Evolutionary conservation across 805 yeast species (phyloP), one percentile per base, ranked within the genome.

Genomic region (Cyberlindnera euphorbiiphila): DNA sequence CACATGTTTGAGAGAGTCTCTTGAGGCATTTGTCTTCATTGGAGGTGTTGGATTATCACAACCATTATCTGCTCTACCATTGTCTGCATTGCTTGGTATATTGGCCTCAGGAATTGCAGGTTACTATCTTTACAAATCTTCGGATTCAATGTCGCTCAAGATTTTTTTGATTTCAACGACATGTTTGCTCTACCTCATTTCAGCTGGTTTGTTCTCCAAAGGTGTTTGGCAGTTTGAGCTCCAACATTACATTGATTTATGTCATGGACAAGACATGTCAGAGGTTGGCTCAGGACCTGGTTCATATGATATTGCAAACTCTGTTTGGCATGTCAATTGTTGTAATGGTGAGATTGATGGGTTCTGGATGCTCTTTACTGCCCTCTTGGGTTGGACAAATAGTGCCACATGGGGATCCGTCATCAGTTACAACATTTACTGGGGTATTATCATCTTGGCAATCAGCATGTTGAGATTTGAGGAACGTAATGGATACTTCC

Each of bases 221-320:
- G 96, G 96, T 13, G 81, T 88, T 3, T 88, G 97, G 97, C 86
- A 83, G 55, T 70, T 85, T 42, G 96, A 88, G 56, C 63, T 86
- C 32, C 93, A 88, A 60, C 66, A 64, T 37, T 88, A 80, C 60
- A 86, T 87, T 40, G 72, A 76, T 40, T 62, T 64, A 42, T 88
- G 95, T 53, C 75, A 72, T 38, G 96, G 96, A 1, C 76, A 78
- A 53, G 97, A 88, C 51, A 83, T 86, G 56, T 73, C 85, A 28
- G 97, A 88, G 61, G 75, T 81, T 1, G 97, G 97, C 2, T 81
- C 82, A 26, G 97, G 97, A 0, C 96, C 96, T 0, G 97, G 97
- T 0, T 83, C 94, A 0, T 88, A 88, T 54, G 95, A 88, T 53
- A 80, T 88, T 16, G 48, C 73, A 15, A 74, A 70, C 32, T 78